These are phyloP conservation scores for Aureobasidium sp. DNA, from an alignment of 2,329 filamentous ascomycete genomes.

Conservation along the genomic window DNA sequence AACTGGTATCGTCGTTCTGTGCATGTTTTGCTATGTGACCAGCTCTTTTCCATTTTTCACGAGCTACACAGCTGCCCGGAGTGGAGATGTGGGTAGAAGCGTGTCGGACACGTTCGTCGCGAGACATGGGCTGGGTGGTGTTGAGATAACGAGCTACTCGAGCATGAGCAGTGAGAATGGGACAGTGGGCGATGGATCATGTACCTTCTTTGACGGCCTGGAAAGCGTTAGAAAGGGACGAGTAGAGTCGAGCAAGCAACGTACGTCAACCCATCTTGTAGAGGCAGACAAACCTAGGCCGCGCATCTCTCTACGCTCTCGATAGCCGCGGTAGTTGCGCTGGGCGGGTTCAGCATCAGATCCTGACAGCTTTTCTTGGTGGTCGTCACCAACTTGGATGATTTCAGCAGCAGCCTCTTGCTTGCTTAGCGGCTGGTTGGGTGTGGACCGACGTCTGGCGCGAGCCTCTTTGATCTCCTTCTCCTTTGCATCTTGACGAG, in stretches of 20 bases:
- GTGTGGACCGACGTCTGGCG: background rate
- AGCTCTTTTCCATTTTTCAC: conserved; percentile 66
- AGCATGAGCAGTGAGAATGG: conserved; percentile 14
- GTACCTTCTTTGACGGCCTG: conserved; percentile 28
- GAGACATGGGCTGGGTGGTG: conserved; percentile 38
- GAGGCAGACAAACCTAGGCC: conserved; percentile 61
- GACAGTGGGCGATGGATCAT: background rate
- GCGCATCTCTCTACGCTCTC: conserved; percentile 58
- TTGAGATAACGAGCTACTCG: conserved; percentile 45
- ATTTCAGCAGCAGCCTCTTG: conserved; percentile 24
- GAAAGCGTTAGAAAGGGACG: background rate
- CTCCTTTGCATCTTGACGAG: conserved; percentile 25
- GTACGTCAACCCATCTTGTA: conserved; percentile 61
- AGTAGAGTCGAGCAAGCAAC: conserved; percentile 12
- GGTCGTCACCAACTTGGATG: conserved; percentile 19
- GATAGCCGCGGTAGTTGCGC: conserved; percentile 69
- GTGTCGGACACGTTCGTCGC: conserved; percentile 25
- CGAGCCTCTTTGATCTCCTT: conserved; percentile 18
- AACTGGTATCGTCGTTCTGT: conserved; percentile 54
- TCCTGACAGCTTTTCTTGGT: conserved; percentile 15
- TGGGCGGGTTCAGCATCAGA: conserved; percentile 27
- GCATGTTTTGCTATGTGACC: conserved; percentile 63
- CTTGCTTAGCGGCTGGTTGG: conserved; percentile 13
- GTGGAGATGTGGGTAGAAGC: background rate
- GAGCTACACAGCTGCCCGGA: conserved; percentile 27